These are phyloP conservation scores for Podospora comata DNA, from an alignment of 495 filamentous ascomycete species.

Conservation along the genomic window DNA sequence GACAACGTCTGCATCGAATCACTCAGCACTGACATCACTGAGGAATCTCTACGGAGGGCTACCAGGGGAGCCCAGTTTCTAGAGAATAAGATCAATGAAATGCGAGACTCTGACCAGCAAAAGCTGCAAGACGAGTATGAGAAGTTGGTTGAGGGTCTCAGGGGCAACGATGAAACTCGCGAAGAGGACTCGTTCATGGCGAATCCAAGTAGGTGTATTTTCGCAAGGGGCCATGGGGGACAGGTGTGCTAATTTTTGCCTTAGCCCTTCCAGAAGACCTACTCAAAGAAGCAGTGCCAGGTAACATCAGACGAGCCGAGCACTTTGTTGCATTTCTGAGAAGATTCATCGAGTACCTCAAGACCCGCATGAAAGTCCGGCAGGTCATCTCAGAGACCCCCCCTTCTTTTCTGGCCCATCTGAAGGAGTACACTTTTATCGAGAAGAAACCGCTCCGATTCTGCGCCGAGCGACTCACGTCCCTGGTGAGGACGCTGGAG, in stretches of 20 bases:
- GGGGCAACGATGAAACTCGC: constrained; percentile 79
- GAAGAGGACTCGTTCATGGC: constrained; percentile 96
- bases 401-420: constrained; percentile 85
- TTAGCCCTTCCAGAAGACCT: constrained; percentile 74
- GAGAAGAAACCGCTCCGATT: constrained; percentile 95
- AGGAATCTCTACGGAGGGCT: constrained; percentile 87
- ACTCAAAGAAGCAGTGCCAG: constrained; percentile 89
- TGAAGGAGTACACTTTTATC: constrained; percentile 95
- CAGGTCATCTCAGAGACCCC: constrained; percentile 97
- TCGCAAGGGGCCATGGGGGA: not conserved
- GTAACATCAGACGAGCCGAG: constrained; percentile 93
- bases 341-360: constrained; percentile 95
- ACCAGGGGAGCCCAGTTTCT: constrained; percentile 85
- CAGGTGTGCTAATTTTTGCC: not conserved
- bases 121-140: constrained; percentile 94
- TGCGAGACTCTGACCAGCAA: constrained; percentile 86
- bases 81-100: constrained; percentile 83
- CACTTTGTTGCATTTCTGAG: constrained; percentile 95
- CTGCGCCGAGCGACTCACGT: constrained; percentile 92
- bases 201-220: constrained; percentile 61
- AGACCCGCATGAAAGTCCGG: constrained; percentile 96
- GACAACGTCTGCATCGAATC: constrained; percentile 99
- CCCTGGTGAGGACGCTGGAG: constrained; percentile 91
- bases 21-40: constrained; percentile 90
- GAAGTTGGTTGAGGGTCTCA: constrained; percentile 89